Evolutionary conservation across 139 green algal genomes (phyloP).

Genomic region (Chlamydomonas sp.): DNA sequence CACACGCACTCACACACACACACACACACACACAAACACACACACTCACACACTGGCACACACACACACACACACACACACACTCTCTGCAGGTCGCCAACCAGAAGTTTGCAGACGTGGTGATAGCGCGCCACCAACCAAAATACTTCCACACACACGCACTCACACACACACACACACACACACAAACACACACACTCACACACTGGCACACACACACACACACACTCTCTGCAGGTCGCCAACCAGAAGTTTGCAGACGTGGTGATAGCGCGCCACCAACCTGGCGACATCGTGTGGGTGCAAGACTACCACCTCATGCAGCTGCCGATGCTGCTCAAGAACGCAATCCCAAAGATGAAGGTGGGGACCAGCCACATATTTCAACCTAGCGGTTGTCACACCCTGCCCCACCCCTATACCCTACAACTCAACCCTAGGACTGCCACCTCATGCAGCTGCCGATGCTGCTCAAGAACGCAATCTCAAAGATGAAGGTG

Average conservation of each 20-base stretch:
- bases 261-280: conserved; percentile 69
- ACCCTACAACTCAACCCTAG: no score
- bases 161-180: conserved; percentile 6
- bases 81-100: no score
- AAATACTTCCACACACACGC: no score
- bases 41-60: no score
- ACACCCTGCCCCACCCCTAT: no score
- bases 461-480: conserved; percentile 80
- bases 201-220: no score
- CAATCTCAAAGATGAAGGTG: conserved; percentile 65
- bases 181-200: no score
- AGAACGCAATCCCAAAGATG: conserved; percentile 65
- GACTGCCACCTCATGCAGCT: conserved; percentile 96
- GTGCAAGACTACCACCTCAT: conserved; percentile 95
- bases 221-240: conserved; percentile 7
- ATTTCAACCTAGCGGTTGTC: not conserved
- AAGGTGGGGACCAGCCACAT: conserved; percentile 72
- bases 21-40: no score
- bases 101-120: no score
- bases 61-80: no score
- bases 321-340: conserved; percentile 85
- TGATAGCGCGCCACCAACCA: no score
- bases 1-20: no score
- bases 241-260: conserved; percentile 66
- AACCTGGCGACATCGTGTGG: conserved; percentile 75